phyloP scores from a whole-genome alignment of 306 rosid species.

The Quercus robur region DNA sequence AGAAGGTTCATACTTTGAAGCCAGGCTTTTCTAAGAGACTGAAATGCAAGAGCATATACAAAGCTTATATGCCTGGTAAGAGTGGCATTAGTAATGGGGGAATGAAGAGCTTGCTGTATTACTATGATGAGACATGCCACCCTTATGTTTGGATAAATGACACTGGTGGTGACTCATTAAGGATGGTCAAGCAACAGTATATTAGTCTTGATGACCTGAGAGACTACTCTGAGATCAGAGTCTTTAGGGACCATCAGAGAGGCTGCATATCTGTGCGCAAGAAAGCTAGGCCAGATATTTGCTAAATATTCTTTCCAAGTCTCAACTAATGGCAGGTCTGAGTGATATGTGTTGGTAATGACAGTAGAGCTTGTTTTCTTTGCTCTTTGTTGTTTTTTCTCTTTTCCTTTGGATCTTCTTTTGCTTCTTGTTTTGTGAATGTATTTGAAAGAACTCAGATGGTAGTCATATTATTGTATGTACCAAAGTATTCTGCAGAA shows the following conservation, averaged over 20 bases:
- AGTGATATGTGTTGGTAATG: conserved; percentile 16
- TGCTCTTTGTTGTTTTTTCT: background rate
- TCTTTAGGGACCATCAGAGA: conserved; percentile 87
- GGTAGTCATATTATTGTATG: background rate
- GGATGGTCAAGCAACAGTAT: conserved; percentile 91
- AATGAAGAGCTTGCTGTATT: conserved; percentile 73
- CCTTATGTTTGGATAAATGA: conserved; percentile 92
- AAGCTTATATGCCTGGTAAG: conserved; percentile 66
- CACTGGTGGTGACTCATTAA: conserved; percentile 61
- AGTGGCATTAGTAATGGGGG: conserved; percentile 31
- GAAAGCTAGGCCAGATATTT: conserved; percentile 74
- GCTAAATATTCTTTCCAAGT: conserved; percentile 34
- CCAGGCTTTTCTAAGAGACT: conserved; percentile 84
- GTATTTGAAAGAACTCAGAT: conserved; percentile 1
- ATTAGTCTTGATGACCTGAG: conserved; percentile 85
- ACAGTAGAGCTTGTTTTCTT: conserved; percentile 4
- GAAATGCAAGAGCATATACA: conserved; percentile 81
- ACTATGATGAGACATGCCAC: conserved; percentile 83
- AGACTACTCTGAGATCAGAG: conserved; percentile 76
- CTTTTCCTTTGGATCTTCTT: background rate
- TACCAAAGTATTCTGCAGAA: background rate
- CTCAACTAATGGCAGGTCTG: background rate
- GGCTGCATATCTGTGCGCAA: conserved; percentile 76
- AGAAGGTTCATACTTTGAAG: conserved; percentile 75
- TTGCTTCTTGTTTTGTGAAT: background rate